A percentile compares a stretch with the other conserved stretches of the same genome.
phyloP scores from a whole-genome alignment of 179 eudicot species.

The Silene vulgaris region DNA sequence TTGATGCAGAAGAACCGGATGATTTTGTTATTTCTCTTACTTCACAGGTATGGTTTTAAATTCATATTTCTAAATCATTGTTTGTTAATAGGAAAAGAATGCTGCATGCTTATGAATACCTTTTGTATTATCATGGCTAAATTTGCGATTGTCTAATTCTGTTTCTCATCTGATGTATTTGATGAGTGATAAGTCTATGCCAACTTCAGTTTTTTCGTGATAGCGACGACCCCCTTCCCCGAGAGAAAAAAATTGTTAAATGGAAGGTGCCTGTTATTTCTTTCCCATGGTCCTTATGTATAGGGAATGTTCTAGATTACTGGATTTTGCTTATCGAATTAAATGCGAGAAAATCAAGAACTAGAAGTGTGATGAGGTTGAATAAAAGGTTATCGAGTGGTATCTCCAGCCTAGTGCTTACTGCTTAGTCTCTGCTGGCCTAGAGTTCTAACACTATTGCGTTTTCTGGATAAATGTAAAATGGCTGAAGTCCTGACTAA shows the following conservation, averaged over 20 bases:
- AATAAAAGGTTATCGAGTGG: constrained; percentile 3
- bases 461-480: too few relatives aligned
- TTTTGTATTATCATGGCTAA: background rate
- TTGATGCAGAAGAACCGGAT: constrained; percentile 99
- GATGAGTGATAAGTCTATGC: background rate
- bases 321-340: background rate
- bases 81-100: background rate
- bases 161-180: background rate
- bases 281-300: background rate
- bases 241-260: background rate
- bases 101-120: background rate
- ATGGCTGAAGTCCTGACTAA: constrained; percentile 5
- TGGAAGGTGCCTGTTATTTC: background rate
- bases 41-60: constrained; percentile 53
- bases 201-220: background rate
- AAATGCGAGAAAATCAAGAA: background rate
- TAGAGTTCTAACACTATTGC: background rate
- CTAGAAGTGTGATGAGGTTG: background rate
- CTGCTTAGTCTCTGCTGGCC: background rate
- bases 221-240: background rate
- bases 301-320: background rate
- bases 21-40: constrained; percentile 87
- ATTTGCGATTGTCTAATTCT: background rate
- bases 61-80: constrained; percentile 3
- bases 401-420: background rate